These are phyloP conservation scores for Aspergillus caelatus DNA, from an alignment of 2,329 filamentous ascomycete species.

Conservation along the genomic window DNA sequence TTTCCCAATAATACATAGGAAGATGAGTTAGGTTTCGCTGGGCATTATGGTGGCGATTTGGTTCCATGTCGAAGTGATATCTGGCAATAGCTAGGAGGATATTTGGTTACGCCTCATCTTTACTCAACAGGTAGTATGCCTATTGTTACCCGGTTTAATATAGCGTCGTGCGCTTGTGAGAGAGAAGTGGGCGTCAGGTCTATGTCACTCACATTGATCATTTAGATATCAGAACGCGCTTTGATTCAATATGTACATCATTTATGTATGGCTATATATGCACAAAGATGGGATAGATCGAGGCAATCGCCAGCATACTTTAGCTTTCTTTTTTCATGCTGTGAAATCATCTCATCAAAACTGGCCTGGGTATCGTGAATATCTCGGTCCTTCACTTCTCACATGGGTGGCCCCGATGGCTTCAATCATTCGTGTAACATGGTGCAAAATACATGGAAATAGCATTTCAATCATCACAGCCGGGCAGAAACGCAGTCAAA, in stretches of 20 bases:
- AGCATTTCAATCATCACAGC: background rate
- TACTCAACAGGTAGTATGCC: background rate
- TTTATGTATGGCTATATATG: constrained; percentile 16
- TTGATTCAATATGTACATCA: constrained; percentile 19
- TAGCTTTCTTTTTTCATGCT: background rate
- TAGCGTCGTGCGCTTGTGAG: background rate
- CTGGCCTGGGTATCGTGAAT: constrained; percentile 1
- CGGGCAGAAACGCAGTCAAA: background rate
- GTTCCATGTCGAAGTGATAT: background rate
- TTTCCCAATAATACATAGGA: too few relatives aligned
- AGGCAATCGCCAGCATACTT: constrained; percentile 4
- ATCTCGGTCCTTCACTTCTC: background rate
- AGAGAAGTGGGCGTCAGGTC: background rate
- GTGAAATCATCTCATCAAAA: constrained; percentile 4
- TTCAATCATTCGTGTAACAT: background rate
- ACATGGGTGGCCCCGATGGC: background rate
- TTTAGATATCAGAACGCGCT: background rate
- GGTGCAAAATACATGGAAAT: background rate
- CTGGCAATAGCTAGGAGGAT: too few relatives aligned
- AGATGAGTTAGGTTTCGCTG: too few relatives aligned
- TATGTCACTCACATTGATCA: background rate
- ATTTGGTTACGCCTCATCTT: too few relatives aligned
- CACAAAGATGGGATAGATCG: constrained; percentile 12
- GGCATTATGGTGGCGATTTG: background rate
- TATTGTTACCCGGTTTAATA: background rate